A percentile compares a stretch with the other conserved stretches of the same genome.
Conservation (phyloP, 495 filamentous ascomycete genomes). For the Entonaema liquescens region DNA sequence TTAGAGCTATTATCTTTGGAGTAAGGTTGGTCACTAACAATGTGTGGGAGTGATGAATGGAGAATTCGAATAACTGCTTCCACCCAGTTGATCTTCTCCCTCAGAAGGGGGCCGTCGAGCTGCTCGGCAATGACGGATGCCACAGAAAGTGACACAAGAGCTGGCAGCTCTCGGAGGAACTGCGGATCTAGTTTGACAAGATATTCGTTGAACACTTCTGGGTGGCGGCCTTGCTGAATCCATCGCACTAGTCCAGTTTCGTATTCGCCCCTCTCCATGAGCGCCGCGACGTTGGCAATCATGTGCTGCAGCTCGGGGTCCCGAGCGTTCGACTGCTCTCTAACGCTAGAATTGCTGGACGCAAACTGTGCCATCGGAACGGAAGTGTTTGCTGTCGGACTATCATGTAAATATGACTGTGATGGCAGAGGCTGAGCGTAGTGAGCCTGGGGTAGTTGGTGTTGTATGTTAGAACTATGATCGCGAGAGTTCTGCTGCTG, state of each 20-base stretch:
- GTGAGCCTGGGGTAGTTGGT: constrained; percentile 29
- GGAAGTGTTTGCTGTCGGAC: constrained; percentile 44
- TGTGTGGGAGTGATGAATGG: constrained; percentile 49
- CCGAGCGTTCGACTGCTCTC: constrained; percentile 56
- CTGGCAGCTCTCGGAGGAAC: constrained; percentile 74
- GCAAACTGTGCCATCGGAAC: constrained; percentile 49
- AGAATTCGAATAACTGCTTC: constrained; percentile 70
- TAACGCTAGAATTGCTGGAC: constrained; percentile 47
- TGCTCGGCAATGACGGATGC: constrained; percentile 80
- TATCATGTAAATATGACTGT: constrained; percentile 40
- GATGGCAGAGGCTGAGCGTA: constrained; percentile 22
- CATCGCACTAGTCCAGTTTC: constrained; percentile 78
- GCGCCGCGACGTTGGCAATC: constrained; percentile 67
- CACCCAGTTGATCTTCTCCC: constrained; percentile 79
- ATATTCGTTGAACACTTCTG: constrained; percentile 82
- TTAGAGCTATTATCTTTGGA: constrained; percentile 29
- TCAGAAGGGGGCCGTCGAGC: constrained; percentile 66
- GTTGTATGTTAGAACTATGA: constrained; percentile 27
- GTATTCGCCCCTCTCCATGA: constrained; percentile 70
- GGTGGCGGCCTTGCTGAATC: constrained; percentile 79
- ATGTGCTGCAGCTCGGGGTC: constrained; percentile 71
- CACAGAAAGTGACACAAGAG: constrained; percentile 83
- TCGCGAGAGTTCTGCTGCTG: constrained; percentile 56
- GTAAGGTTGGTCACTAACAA: constrained; percentile 53
- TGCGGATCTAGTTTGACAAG: constrained; percentile 77